These are phyloP conservation scores for Carex littledalei DNA, from an alignment of 176 grass and related monocot species.

Conservation along the genomic window DNA sequence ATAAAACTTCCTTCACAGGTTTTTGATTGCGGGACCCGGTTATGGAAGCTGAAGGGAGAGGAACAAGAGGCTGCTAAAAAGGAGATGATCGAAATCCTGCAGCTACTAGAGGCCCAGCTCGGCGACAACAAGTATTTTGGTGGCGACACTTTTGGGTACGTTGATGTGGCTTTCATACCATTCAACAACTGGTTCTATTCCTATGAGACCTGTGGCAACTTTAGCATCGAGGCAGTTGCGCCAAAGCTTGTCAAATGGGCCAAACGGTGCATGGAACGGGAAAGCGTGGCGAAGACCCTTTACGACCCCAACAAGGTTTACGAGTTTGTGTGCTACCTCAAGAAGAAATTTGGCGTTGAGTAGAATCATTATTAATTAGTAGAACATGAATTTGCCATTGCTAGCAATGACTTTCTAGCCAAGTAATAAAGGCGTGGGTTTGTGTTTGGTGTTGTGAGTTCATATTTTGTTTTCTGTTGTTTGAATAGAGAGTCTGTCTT, in stretches of 20 bases:
- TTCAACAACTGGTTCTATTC: constrained; percentile 27
- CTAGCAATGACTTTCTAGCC: too few relatives aligned
- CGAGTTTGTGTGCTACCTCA: constrained; percentile 24
- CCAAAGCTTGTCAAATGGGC: constrained; percentile 35
- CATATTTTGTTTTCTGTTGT: too few relatives aligned
- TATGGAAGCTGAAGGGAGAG: constrained; percentile 43
- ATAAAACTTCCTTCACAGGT: constrained; percentile 11
- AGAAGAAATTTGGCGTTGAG: constrained; percentile 10
- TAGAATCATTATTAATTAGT: too few relatives aligned
- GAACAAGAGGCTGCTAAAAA: constrained; percentile 9
- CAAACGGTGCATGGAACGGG: constrained; percentile 18
- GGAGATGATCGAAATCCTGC: constrained; percentile 31
- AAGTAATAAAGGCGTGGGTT: too few relatives aligned
- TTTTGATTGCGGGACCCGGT: constrained; percentile 19
- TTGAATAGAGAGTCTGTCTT: too few relatives aligned
- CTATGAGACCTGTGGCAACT: constrained; percentile 25
- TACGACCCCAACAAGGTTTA: constrained; percentile 21
- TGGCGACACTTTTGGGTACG: constrained; percentile 23
- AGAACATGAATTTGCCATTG: too few relatives aligned
- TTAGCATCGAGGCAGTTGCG: constrained; percentile 17
- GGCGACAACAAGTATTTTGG: constrained; percentile 36
- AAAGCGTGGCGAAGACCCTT: constrained; percentile 33
- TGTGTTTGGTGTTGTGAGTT: too few relatives aligned
- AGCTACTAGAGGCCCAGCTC: constrained; percentile 26
- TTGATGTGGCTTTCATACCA: constrained; percentile 34